Evolutionary conservation across 768 basidiomycete species (phyloP).

Genomic region (Cubamyces lactineus): DNA sequence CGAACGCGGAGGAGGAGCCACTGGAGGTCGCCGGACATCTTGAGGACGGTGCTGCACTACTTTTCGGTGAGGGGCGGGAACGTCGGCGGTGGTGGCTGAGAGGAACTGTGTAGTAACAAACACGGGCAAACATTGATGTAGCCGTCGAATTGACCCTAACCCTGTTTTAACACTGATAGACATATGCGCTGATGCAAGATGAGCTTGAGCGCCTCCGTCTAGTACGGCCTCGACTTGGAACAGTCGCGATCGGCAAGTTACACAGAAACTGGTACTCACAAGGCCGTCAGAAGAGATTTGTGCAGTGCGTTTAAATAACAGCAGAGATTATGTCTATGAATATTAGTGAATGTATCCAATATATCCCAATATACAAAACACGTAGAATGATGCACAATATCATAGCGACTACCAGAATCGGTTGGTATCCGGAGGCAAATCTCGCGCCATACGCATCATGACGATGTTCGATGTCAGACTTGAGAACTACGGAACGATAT

Average conservation of each 20-base stretch:
- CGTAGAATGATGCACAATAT: background rate
- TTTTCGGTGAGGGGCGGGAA: slow-evolving; percentile 30
- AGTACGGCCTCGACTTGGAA: too few species aligned
- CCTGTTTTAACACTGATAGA: background rate
- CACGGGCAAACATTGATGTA: slow-evolving; percentile 14
- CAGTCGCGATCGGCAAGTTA: too few species aligned
- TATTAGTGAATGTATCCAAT: background rate
- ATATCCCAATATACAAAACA: background rate
- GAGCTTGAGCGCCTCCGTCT: too few species aligned
- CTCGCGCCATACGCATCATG: slow-evolving; percentile 47
- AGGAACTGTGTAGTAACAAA: slow-evolving; percentile 37
- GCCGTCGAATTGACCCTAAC: slow-evolving; percentile 6
- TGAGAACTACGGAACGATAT: slow-evolving; percentile 42
- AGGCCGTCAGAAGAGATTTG: too few species aligned
- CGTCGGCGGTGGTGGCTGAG: slow-evolving; percentile 33
- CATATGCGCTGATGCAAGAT: background rate
- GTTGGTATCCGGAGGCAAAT: slow-evolving; percentile 40
- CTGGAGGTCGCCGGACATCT: slow-evolving; percentile 89
- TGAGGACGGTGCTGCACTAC: slow-evolving; percentile 37
- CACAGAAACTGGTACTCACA: too few species aligned
- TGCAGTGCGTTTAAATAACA: too few species aligned
- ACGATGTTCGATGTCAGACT: slow-evolving; percentile 54
- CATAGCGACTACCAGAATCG: slow-evolving; percentile 42
- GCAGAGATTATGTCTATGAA: background rate
- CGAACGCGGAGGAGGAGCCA: slow-evolving; percentile 90